Conservation (phyloP, 2,329 filamentous ascomycete genomes). For the Monosporascus sp. region DNA sequence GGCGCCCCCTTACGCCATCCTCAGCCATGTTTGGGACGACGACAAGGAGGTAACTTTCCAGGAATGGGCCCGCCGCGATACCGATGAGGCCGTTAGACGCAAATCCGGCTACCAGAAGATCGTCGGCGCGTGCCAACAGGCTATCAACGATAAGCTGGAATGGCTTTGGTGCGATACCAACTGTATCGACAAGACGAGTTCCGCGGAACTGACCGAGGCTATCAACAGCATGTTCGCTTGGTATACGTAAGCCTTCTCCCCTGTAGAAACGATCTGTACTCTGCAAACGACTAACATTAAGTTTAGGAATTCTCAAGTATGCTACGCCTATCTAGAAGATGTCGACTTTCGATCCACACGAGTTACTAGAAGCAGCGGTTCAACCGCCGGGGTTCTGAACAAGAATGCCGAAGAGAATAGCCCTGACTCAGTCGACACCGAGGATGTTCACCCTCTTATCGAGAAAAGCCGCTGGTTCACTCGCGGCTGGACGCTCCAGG, state of each 20-base stretch:
- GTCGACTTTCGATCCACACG: slow-evolving; percentile 7
- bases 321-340: slow-evolving; percentile 29
- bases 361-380: neutral
- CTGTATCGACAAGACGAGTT: slow-evolving; percentile 31
- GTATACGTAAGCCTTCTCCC: slow-evolving; percentile 13
- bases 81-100: slow-evolving; percentile 13
- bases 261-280: no score
- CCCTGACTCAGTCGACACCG: no score
- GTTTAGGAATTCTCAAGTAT: slow-evolving; percentile 14
- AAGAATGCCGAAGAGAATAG: neutral
- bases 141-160: slow-evolving; percentile 14
- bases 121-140: slow-evolving; percentile 23
- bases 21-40: slow-evolving; percentile 33
- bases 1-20: slow-evolving; percentile 27
- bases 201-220: slow-evolving; percentile 29
- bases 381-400: neutral
- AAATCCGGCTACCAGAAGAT: slow-evolving; percentile 30
- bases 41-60: slow-evolving; percentile 28
- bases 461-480: slow-evolving; percentile 19
- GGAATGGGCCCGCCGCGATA: slow-evolving; percentile 19
- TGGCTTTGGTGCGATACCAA: slow-evolving; percentile 33
- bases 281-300: no score
- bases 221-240: slow-evolving; percentile 32
- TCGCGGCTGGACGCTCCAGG: slow-evolving; percentile 22
- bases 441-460: slow-evolving; percentile 1